These are phyloP conservation scores for Lobosporangium transversale DNA, from an alignment of 192 early-diverging fungal species.

Conservation along the genomic window DNA sequence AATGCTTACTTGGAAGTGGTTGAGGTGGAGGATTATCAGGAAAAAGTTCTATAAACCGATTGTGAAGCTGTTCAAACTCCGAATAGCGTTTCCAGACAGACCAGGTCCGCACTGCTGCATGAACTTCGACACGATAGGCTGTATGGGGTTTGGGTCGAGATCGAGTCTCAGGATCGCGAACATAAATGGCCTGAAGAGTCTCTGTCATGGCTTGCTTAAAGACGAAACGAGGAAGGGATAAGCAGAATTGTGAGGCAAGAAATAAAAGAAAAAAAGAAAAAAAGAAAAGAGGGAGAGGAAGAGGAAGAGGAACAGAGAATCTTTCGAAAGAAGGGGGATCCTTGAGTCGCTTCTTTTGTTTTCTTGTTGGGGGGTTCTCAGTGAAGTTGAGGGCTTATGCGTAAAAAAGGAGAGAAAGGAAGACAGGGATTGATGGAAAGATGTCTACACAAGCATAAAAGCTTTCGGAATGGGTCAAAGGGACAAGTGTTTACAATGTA, in stretches of 20 bases:
- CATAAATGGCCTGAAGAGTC: constrained; percentile 64
- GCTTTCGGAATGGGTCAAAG: too few relatives aligned
- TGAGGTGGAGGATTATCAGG: constrained; percentile 71
- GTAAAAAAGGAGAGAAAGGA: too few relatives aligned
- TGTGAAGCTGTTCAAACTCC: constrained; percentile 81
- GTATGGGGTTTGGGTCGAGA: constrained; percentile 70
- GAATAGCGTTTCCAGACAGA: constrained; percentile 86
- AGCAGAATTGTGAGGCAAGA: too few relatives aligned
- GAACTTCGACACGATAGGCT: constrained; percentile 78
- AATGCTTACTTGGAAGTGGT: constrained; percentile 78
- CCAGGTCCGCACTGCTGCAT: constrained; percentile 85
- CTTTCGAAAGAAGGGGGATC: too few relatives aligned
- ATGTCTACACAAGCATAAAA: too few relatives aligned
- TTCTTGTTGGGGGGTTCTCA: too few relatives aligned
- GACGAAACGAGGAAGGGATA: too few relatives aligned
- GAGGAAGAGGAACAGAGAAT: not conserved
- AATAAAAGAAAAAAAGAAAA: too few relatives aligned
- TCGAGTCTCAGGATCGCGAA: constrained; percentile 64
- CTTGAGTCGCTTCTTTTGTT: too few relatives aligned
- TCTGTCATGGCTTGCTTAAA: constrained; percentile 60
- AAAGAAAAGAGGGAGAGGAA: constrained; percentile 6
- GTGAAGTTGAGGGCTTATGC: too few relatives aligned
- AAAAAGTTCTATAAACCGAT: constrained; percentile 69
- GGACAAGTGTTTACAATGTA: too few relatives aligned
- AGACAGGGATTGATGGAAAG: too few relatives aligned